Conservation (phyloP, 805 yeast genomes). For the Candida hungchunana region DNA sequence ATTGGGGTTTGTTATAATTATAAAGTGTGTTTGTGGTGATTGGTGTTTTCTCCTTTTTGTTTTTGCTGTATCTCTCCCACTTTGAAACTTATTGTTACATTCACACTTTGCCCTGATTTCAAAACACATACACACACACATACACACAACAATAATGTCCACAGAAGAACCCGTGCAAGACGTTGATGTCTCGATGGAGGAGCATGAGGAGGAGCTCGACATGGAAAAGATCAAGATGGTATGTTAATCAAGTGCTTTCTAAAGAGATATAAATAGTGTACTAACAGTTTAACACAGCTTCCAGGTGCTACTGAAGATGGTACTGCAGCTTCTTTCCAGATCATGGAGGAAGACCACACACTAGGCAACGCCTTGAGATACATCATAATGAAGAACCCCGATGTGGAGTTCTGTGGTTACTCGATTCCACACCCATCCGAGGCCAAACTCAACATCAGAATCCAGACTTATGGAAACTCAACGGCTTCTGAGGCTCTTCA, state of each 20-base stretch:
- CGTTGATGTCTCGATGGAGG: constrained; percentile 27
- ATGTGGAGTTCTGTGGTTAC: constrained; percentile 97
- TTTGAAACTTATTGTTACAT: too few species aligned
- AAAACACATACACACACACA: too few species aligned
- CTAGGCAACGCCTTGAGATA: constrained; percentile 91
- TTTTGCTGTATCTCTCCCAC: too few species aligned
- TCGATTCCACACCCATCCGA: constrained; percentile 98
- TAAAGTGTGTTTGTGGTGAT: too few species aligned
- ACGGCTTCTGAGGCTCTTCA: constrained; percentile 92
- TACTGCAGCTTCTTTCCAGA: constrained; percentile 90
- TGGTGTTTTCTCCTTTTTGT: too few species aligned
- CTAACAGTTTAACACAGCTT: constrained; percentile 29
- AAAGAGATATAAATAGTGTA: neutral
- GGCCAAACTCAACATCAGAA: constrained; percentile 79
- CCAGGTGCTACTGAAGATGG: constrained; percentile 94
- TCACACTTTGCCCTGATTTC: too few species aligned
- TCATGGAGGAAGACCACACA: constrained; percentile 92
- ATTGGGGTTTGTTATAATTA: too few species aligned
- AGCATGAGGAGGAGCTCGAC: constrained; percentile 24
- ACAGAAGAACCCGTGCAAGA: constrained; percentile 22
- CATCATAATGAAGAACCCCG: constrained; percentile 95
- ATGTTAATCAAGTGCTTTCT: constrained; percentile 5
- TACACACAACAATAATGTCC: constrained; percentile 20
- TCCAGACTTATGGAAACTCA: constrained; percentile 82
- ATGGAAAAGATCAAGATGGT: constrained; percentile 25